Conservation (phyloP, 2,329 filamentous ascomycete species). For the Sordariomycetes sp. region DNA sequence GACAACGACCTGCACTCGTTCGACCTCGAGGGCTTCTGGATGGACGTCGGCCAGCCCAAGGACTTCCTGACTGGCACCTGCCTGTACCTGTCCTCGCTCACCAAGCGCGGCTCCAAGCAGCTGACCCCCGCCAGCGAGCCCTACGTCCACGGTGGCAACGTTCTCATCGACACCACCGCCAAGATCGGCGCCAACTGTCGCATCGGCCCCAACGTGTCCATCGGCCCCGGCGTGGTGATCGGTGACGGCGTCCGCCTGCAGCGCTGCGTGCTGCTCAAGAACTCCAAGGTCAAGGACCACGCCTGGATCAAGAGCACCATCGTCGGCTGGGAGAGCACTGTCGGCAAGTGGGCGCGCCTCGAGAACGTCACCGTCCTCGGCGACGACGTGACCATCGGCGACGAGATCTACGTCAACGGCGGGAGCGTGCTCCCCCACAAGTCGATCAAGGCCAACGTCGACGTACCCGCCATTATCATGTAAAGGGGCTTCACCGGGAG, state of each 20-base stretch:
- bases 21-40: conserved; percentile 97
- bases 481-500: conserved; percentile 21
- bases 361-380: conserved; percentile 98
- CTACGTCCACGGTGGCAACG: conserved; percentile 87
- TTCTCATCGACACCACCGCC: conserved; percentile 84
- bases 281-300: conserved; percentile 95
- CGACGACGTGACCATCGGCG: conserved; percentile 94
- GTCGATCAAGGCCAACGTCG: conserved; percentile 97
- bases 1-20: conserved; percentile 92
- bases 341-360: conserved; percentile 89
- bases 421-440: conserved; percentile 94
- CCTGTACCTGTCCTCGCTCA: conserved; percentile 85
- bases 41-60: conserved; percentile 98
- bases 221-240: conserved; percentile 84
- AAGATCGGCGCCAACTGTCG: conserved; percentile 98
- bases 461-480: conserved; percentile 63
- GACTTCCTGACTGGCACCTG: conserved; percentile 96
- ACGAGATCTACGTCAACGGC: conserved; percentile 98
- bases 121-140: conserved; percentile 64
- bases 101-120: conserved; percentile 81
- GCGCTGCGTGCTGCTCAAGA: conserved; percentile 78
- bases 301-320: conserved; percentile 99
- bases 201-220: conserved; percentile 94
- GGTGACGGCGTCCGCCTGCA: conserved; percentile 92
- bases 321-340: conserved; percentile 94